A percentile compares a stretch with the other conserved stretches of the same genome.
Evolutionary conservation across 225 moss, liverwort and hornwort species (phyloP).

Genomic region (Takakia lepidozioides): DNA sequence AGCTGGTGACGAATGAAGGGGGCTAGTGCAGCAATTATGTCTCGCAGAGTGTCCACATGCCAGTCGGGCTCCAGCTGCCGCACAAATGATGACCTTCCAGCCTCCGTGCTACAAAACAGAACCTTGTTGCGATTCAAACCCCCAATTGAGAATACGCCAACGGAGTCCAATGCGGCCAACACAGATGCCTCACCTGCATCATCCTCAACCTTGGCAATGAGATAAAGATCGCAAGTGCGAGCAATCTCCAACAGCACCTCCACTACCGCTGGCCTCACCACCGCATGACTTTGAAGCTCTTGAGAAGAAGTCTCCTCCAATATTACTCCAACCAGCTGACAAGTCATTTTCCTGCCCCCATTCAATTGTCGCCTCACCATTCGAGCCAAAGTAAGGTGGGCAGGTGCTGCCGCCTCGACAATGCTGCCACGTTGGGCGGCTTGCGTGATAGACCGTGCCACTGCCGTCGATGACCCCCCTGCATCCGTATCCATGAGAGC

Average conservation of each 20-base stretch:
- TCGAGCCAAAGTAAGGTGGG: slow-evolving; percentile 57
- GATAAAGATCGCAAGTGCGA: slow-evolving; percentile 67
- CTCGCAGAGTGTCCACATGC: slow-evolving; percentile 64
- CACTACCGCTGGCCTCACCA: slow-evolving; percentile 70
- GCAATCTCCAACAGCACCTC: slow-evolving; percentile 77
- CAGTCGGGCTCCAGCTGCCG: slow-evolving; percentile 89
- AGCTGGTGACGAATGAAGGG: slow-evolving; percentile 85
- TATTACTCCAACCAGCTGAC: slow-evolving; percentile 65
- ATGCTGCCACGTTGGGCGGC: slow-evolving; percentile 50
- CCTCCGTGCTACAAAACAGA: slow-evolving; percentile 74
- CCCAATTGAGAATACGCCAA: slow-evolving; percentile 64
- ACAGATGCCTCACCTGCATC: slow-evolving; percentile 72
- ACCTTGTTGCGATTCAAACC: slow-evolving; percentile 84
- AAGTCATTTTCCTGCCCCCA: slow-evolving; percentile 84
- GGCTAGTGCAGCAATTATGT: slow-evolving; percentile 35
- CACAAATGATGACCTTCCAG: slow-evolving; percentile 76
- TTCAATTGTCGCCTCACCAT: slow-evolving; percentile 75
- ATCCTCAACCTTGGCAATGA: slow-evolving; percentile 66
- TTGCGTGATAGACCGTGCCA: slow-evolving; percentile 70
- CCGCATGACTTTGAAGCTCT: slow-evolving; percentile 78
- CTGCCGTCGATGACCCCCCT: slow-evolving; percentile 52
- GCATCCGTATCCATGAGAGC: too few species aligned
- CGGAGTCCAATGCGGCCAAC: slow-evolving; percentile 57
- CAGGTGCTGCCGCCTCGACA: slow-evolving; percentile 41
- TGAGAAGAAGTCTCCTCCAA: slow-evolving; percentile 59